Evolutionary conservation across 768 basidiomycete genomes (phyloP), one percentile per base, ranked within the genome.

Genomic region (Multifurca ochricompacta): DNA sequence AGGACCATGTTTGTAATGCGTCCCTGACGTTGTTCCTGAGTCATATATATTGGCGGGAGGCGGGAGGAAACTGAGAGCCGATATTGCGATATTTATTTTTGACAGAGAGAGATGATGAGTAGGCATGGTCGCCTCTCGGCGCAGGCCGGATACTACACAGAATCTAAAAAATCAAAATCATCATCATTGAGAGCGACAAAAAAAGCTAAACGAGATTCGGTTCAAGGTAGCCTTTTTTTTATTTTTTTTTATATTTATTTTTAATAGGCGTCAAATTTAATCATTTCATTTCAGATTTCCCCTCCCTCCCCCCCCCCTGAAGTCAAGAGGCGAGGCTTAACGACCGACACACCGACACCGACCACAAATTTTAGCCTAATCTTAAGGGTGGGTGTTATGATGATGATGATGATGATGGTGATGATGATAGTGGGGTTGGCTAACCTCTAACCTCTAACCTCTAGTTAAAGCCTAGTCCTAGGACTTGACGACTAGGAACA

Each of bases 1-100:
- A 21, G 37, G 31, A 5, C 55, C 39, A 31, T 21, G 37, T 46
- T 35, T 40, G 55, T 47, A 16, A 46, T 25, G 16, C 30, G 53
- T 40, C 37, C 37, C 44, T 57, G 50, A 30, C 51, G 54, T 48
- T 56, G 54, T 48, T 34, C 56, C 56, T 57, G 56, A 41, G n/a
- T 18, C 25, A 14, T 41, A 51, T 51, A 51, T 46, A 46, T n/a
- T n/a, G n/a, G n/a, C n/a, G n/a, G n/a, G n/a, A n/a, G 32, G 37
- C 44, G 21, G 44, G 32, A 21, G 27, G 37, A 52, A 34, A 51
- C 36, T 50, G 40, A 34, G 48, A 52, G 32, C 55, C 45, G 54
- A 54, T 36, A 52, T 52, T 44, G 53, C 11, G 46, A 45, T 39
- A 36, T 41, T 39, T n/a, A n/a, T n/a, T n/a, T n/a, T n/a, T n/a